A percentile compares a stretch with the other conserved stretches of the same genome.
Evolutionary conservation across 2,329 filamentous ascomycete species (phyloP).

Genomic region (Paecilomyces niveus): DNA sequence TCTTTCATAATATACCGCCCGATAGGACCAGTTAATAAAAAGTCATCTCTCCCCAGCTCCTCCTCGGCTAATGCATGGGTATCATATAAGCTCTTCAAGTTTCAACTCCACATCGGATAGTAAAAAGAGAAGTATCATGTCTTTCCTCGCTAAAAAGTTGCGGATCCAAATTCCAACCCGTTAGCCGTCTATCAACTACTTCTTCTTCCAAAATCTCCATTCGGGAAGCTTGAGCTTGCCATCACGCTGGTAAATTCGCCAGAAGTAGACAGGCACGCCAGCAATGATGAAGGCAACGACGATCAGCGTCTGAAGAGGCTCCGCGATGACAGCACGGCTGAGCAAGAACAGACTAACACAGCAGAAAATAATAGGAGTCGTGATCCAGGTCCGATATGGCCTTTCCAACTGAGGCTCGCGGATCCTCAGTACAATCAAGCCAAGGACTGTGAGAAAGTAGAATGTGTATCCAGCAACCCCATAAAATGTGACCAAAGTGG

Average conservation of each 20-base stretch:
- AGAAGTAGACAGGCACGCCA: slow-evolving; percentile 84
- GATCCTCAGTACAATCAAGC: slow-evolving; percentile 82
- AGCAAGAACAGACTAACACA: slow-evolving; percentile 92
- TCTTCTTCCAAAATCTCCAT: slow-evolving; percentile 40
- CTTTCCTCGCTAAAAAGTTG: neutral
- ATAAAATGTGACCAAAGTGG: slow-evolving; percentile 90
- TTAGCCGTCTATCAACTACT: slow-evolving; percentile 12
- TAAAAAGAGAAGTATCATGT: neutral
- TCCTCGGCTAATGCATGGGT: neutral
- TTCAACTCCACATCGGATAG: neutral
- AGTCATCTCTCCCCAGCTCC: neutral
- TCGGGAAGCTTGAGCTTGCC: slow-evolving; percentile 24
- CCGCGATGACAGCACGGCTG: slow-evolving; percentile 78
- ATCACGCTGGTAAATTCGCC: slow-evolving; percentile 65
- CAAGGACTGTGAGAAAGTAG: slow-evolving; percentile 92
- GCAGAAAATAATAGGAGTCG: slow-evolving; percentile 95
- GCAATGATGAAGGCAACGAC: slow-evolving; percentile 78
- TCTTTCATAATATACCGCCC: neutral
- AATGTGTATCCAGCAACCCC: slow-evolving; percentile 96
- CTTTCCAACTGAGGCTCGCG: slow-evolving; percentile 79
- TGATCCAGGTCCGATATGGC: slow-evolving; percentile 94
- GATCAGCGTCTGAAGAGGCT: slow-evolving; percentile 81
- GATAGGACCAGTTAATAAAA: neutral
- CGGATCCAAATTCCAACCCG: neutral
- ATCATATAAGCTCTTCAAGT: neutral